Percentiles rank a stretch among this genome's conserved stretches.
phyloP scores from a whole-genome alignment of 2,329 filamentous ascomycete genomes.

The Cercospora brassicicola region DNA sequence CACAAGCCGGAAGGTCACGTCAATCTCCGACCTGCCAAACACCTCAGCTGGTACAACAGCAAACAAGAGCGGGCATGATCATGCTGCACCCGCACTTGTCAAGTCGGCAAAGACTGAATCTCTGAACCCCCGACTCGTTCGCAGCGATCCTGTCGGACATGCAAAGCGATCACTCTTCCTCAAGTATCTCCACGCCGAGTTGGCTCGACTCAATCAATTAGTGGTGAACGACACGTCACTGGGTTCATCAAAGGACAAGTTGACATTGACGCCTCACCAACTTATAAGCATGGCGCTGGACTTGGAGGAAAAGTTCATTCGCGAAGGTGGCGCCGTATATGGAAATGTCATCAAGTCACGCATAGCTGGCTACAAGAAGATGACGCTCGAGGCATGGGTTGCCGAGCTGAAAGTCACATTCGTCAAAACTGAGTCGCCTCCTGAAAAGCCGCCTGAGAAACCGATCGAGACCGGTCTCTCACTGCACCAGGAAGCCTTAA shows the following conservation, averaged over 20 bases:
- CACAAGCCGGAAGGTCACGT: conserved; percentile 12
- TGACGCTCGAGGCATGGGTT: conserved; percentile 71
- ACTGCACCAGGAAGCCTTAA: conserved; percentile 63
- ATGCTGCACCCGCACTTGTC: not conserved
- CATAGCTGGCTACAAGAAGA: conserved; percentile 73
- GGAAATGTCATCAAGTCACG: conserved; percentile 79
- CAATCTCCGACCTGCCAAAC: conserved; percentile 1
- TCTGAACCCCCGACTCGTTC: conserved; percentile 67
- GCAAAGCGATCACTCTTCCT: conserved; percentile 45
- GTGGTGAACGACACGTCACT: conserved; percentile 19
- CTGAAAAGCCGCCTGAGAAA: conserved; percentile 28
- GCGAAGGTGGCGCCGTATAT: conserved; percentile 70
- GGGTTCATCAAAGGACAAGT: conserved; percentile 45
- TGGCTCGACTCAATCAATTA: conserved; percentile 63
- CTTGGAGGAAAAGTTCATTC: conserved; percentile 74
- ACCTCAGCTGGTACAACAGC: conserved; percentile 11
- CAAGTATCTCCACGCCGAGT: conserved; percentile 64
- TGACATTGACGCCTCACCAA: conserved; percentile 63
- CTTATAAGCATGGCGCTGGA: conserved; percentile 70
- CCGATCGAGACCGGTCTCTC: conserved; percentile 69
- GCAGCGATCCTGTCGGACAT: conserved; percentile 47
- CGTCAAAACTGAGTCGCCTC: conserved; percentile 30
- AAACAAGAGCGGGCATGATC: conserved; percentile 17
- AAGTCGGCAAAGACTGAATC: conserved; percentile 27
- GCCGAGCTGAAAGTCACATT: conserved; percentile 30